A percentile compares a stretch with the other conserved stretches of the same genome.
These are phyloP conservation scores for Geosmithia putterillii DNA, from an alignment of 2,329 filamentous ascomycete genomes.

Conservation along the genomic window DNA sequence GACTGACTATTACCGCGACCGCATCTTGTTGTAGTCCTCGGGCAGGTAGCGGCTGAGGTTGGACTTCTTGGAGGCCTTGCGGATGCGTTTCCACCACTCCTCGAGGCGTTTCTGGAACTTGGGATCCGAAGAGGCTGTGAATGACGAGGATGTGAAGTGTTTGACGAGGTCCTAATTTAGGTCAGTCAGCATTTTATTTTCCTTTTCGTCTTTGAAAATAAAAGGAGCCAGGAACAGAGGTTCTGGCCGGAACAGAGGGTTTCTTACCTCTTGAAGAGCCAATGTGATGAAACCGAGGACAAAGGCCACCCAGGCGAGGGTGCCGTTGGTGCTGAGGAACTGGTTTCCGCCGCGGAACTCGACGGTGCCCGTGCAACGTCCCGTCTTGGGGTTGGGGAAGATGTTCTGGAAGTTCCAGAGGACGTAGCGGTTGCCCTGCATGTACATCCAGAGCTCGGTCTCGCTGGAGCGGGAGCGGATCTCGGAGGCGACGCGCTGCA, in stretches of 20 bases:
- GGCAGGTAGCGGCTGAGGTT: conserved; percentile 20
- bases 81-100: conserved; percentile 21
- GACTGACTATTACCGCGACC: conserved; percentile 12
- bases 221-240: neutral
- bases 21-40: conserved; percentile 18
- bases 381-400: conserved; percentile 22
- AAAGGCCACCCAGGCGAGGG: conserved; percentile 24
- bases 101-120: conserved; percentile 14
- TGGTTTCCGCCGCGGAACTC: conserved; percentile 26
- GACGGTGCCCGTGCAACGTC: conserved; percentile 21
- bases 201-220: neutral
- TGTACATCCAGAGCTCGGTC: conserved; percentile 20
- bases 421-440: conserved; percentile 25
- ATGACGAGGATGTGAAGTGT: conserved; percentile 13
- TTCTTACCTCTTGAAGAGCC: conserved; percentile 20
- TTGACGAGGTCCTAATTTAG: conserved; percentile 16
- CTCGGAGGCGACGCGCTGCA: conserved; percentile 16
- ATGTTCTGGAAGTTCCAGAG: conserved; percentile 28
- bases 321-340: conserved; percentile 22
- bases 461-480: conserved; percentile 13
- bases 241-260: neutral
- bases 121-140: conserved; percentile 13
- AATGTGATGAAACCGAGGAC: conserved; percentile 24
- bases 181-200: neutral
- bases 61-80: conserved; percentile 20